phyloP scores from a whole-genome alignment of 306 rosid genomes.

The Mimosa pudica region DNA sequence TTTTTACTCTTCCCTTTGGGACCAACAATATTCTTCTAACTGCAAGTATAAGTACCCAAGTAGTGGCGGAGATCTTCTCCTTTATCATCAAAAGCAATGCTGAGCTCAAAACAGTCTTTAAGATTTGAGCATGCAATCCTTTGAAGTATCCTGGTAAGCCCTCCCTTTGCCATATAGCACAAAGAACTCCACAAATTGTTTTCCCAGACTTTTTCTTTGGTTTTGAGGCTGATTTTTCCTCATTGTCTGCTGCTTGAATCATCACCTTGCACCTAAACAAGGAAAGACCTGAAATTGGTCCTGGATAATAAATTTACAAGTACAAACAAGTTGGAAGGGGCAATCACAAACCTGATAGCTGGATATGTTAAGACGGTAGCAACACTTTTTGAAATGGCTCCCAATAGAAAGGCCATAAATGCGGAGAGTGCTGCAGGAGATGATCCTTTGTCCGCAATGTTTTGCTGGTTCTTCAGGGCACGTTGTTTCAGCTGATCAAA shows the following conservation, averaged over 20 bases:
- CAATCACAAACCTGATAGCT: slow-evolving; percentile 74
- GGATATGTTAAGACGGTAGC: slow-evolving; percentile 94
- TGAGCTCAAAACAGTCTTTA: slow-evolving; percentile 95
- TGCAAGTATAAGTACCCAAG: slow-evolving; percentile 93
- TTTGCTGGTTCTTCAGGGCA: slow-evolving; percentile 50
- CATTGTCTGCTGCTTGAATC: slow-evolving; percentile 87
- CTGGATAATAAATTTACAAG: slow-evolving; percentile 29
- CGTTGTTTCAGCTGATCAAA: slow-evolving; percentile 91
- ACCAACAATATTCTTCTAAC: slow-evolving; percentile 65
- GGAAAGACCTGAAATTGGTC: slow-evolving; percentile 28
- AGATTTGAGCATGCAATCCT: slow-evolving; percentile 95
- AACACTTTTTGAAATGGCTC: slow-evolving; percentile 85
- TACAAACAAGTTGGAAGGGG: slow-evolving; percentile 36
- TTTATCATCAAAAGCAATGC: slow-evolving; percentile 98
- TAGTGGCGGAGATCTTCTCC: slow-evolving; percentile 83
- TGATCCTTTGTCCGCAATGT: slow-evolving; percentile 42
- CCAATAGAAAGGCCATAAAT: slow-evolving; percentile 73
- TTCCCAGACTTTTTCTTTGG: slow-evolving; percentile 43
- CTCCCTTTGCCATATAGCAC: slow-evolving; percentile 82
- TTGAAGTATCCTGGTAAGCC: slow-evolving; percentile 84
- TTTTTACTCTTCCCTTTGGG: slow-evolving; percentile 54
- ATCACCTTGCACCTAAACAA: slow-evolving; percentile 90
- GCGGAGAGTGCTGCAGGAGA: slow-evolving; percentile 85
- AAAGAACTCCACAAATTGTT: slow-evolving; percentile 61
- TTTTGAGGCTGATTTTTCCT: slow-evolving; percentile 42